Conservation (phyloP, 2,329 filamentous ascomycete species). For the Capronia epimyces region DNA sequence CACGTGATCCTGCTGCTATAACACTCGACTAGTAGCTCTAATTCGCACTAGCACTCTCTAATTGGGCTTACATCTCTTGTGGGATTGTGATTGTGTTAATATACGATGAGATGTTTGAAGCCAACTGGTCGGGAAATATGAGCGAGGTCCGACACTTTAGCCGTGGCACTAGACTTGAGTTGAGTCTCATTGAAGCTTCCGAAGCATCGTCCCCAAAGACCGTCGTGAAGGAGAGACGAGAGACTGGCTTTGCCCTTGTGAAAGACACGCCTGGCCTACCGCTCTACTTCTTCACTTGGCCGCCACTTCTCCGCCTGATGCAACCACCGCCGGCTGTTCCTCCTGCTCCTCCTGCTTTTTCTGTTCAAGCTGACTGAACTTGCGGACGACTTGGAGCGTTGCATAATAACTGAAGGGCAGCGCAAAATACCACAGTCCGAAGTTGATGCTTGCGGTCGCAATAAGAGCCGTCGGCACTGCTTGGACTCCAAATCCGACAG, state of each 20-base stretch:
- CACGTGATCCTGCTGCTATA: not conserved
- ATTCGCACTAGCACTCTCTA: no score
- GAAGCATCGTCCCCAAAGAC: no score
- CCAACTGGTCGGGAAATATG: no score
- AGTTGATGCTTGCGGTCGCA: constrained; percentile 43
- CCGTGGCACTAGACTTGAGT: no score
- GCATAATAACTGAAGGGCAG: constrained; percentile 44
- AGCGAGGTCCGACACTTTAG: no score
- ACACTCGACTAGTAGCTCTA: no score
- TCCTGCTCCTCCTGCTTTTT: constrained; percentile 1
- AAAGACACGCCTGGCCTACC: not conserved
- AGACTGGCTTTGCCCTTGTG: not conserved
- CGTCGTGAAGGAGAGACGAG: no score
- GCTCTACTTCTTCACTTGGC: not conserved
- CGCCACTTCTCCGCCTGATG: not conserved
- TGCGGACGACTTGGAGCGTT: constrained; percentile 40
- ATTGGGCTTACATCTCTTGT: no score
- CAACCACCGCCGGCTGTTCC: no score
- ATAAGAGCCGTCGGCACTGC: constrained; percentile 43
- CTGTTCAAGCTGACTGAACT: constrained; percentile 35
- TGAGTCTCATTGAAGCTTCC: no score
- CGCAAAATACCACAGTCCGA: constrained; percentile 40
- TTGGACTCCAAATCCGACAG: constrained; percentile 43
- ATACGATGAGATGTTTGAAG: no score
- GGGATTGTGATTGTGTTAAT: no score